Evolutionary conservation across 768 basidiomycete genomes (phyloP).

Genomic region (Rhodotorula babjevae): DNA sequence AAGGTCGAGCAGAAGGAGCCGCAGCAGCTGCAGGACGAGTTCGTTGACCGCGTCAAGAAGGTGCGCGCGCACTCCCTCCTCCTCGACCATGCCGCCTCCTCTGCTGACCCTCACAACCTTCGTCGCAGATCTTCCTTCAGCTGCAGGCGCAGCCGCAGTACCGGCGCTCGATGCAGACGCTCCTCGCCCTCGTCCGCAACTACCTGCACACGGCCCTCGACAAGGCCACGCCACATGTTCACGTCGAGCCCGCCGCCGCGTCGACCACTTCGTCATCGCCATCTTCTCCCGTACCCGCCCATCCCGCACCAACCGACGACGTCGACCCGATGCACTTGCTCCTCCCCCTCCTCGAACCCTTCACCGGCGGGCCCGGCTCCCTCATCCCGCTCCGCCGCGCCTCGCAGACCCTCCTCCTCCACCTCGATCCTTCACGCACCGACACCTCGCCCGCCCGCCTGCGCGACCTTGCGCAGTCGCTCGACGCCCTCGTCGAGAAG

Average conservation of each 20-base stretch:
- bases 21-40: constrained; percentile 19
- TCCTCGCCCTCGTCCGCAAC: constrained; percentile 1
- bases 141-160: constrained; percentile 8
- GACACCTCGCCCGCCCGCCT: neutral
- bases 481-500: constrained; percentile 6
- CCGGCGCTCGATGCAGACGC: constrained; percentile 8
- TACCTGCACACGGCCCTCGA: neutral
- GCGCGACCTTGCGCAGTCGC: neutral
- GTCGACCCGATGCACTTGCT: constrained; percentile 58
- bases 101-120: too few species aligned
- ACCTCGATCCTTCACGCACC: neutral
- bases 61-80: constrained; percentile 3
- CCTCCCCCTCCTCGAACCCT: constrained; percentile 55
- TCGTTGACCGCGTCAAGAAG: constrained; percentile 26
- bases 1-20: neutral
- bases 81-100: too few species aligned
- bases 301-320: neutral
- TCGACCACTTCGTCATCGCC: constrained; percentile 52
- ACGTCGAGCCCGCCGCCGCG: constrained; percentile 42
- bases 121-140: constrained; percentile 8
- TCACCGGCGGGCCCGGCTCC: constrained; percentile 20
- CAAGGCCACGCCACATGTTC: neutral
- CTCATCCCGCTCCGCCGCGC: constrained; percentile 2
- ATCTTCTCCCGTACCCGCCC: too few species aligned
- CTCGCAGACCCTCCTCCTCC: neutral